These are phyloP conservation scores for Boletus pseudo-olivaceus DNA, from an alignment of 768 basidiomycete genomes.

Conservation along the genomic window DNA sequence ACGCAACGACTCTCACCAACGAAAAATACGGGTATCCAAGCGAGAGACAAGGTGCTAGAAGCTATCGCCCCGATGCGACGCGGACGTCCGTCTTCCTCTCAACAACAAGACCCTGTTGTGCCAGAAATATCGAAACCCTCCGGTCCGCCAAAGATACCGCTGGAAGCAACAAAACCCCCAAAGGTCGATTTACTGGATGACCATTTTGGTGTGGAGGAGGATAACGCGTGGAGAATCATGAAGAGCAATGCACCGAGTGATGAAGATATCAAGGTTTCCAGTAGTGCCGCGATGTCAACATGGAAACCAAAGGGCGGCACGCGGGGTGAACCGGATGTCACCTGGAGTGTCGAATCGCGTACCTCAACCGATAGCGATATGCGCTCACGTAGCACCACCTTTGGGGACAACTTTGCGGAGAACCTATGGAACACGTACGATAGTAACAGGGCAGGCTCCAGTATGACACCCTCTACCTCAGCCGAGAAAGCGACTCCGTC, in stretches of 20 bases:
- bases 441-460: conserved; percentile 13
- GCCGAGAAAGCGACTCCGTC: conserved; percentile 18
- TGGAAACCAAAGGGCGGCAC: conserved; percentile 29
- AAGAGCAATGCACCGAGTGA: conserved; percentile 21
- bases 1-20: conserved; percentile 17
- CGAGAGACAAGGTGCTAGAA: conserved; percentile 73
- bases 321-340: conserved; percentile 30
- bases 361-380: conserved; percentile 21
- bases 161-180: conserved; percentile 12
- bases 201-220: conserved; percentile 40
- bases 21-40: conserved; percentile 56
- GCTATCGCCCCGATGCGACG: conserved; percentile 78
- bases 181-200: conserved; percentile 35
- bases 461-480: neutral
- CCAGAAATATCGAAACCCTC: conserved; percentile 30
- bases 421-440: conserved; percentile 55
- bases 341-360: conserved; percentile 39
- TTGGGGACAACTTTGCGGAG: conserved; percentile 67
- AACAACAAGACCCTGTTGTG: conserved; percentile 35
- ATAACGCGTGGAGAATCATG: conserved; percentile 46
- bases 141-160: conserved; percentile 17
- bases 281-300: conserved; percentile 17
- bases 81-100: conserved; percentile 51
- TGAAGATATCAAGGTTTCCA: conserved; percentile 16
- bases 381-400: conserved; percentile 33